A percentile compares a stretch with the other conserved stretches of the same genome.
These are phyloP conservation scores for Mycena metata DNA, from an alignment of 768 basidiomycete genomes.

Conservation along the genomic window DNA sequence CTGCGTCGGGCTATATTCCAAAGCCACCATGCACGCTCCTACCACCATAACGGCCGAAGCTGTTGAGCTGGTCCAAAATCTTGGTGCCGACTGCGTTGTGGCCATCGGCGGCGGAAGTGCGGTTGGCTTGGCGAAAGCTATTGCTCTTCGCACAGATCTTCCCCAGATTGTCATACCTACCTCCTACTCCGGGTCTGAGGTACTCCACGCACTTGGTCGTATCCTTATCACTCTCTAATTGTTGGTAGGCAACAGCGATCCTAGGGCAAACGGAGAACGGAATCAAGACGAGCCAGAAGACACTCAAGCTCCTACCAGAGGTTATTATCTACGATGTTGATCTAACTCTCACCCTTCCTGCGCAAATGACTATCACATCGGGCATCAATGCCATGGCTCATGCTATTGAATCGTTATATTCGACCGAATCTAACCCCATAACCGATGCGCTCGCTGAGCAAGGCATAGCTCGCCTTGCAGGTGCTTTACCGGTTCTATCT, in stretches of 20 bases:
- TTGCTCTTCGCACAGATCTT: conserved; percentile 54
- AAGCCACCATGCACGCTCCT: conserved; percentile 59
- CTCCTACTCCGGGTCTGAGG: conserved; percentile 56
- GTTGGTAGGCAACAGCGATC: conserved; percentile 50
- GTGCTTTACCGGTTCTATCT: conserved; percentile 49
- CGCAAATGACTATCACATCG: conserved; percentile 51
- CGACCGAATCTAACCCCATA: conserved; percentile 54
- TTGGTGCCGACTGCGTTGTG: conserved; percentile 52
- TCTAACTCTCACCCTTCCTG: conserved; percentile 53
- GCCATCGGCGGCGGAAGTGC: conserved; percentile 55
- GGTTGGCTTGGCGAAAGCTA: conserved; percentile 56
- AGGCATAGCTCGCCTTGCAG: conserved; percentile 50
- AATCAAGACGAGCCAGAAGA: conserved; percentile 54
- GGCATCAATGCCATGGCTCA: conserved; percentile 60
- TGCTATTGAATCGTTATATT: conserved; percentile 57
- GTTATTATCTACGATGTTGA: conserved; percentile 58
- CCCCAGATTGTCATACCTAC: conserved; percentile 58
- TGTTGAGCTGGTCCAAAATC: conserved; percentile 40
- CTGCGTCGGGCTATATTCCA: conserved; percentile 51
- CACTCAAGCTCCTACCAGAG: conserved; percentile 53
- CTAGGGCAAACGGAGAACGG: conserved; percentile 58
- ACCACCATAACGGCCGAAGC: conserved; percentile 52
- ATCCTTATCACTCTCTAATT: not conserved
- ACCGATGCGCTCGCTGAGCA: conserved; percentile 52
- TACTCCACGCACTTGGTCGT: conserved; percentile 13